Base-by-base conservation (phyloP, 2,329 filamentous ascomycete species). In the Ophiostoma triangulosporum region DNA sequence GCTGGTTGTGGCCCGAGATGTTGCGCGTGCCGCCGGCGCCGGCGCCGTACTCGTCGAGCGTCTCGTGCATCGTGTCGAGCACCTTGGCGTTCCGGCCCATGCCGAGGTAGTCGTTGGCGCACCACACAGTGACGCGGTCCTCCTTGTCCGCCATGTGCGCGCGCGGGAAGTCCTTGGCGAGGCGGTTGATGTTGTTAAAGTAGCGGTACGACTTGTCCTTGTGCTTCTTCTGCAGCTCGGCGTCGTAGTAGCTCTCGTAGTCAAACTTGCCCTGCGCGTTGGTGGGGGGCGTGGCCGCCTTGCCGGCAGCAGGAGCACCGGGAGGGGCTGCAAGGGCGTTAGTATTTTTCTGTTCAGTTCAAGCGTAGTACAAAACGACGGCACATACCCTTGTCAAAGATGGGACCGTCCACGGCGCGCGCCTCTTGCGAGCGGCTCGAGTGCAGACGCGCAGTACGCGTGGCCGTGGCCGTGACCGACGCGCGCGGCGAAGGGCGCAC, bases 171-270 rank as follows among this genome's bases (percentile, higher is more conserved):
- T 97, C 88, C 72, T 93, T 88, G 60, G 93, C 93, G 57, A 98
- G 77, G 33, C 93, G 89, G 66, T 98, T 98, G 81, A 98, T 98
- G 75, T 98, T 98, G 78, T 98, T 98, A 76, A 98, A 98, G 75
- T 97, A 97, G 65, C 93, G 88, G 74, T 98, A 98, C 51, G 90
- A 96, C 74, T 96, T 97, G 77, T 98, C 93, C 77, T 95, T 90
- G 78, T 95, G 93, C 75, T 98, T 98, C 80, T 96, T 97, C 63
- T 96, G 88, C 61, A 98, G 72, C 69, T 98, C 91, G 57, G 73
- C 73, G 60, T 83, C 73, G 72, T 97, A 98, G 70, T 96, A 98
- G 48, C 69, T 79, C 63, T 95, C 83, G 64, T 98, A 98, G 69
- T 97, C 78, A 69, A 96, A 98, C 64, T 83, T 87, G 56, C 75